Evolutionary conservation across 2,329 filamentous ascomycete species (phyloP).

Genomic region (Alternaria ethzedia): DNA sequence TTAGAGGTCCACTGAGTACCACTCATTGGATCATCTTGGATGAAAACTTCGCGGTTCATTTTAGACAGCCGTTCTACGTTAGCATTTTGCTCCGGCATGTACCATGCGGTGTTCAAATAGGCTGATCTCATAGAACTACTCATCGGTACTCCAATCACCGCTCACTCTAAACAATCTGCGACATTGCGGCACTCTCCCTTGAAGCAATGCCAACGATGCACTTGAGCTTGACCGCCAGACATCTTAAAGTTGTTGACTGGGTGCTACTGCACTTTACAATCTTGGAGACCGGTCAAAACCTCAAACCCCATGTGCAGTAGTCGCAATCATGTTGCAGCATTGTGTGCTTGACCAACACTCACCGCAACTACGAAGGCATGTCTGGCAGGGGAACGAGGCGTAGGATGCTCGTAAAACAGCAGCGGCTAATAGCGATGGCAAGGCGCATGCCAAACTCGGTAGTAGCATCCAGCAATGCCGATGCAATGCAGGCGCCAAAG

Average conservation of each 20-base stretch:
- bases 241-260: neutral
- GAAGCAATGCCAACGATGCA: neutral
- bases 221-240: neutral
- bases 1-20: neutral
- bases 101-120: neutral
- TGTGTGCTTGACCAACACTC: neutral
- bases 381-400: neutral
- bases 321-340: neutral
- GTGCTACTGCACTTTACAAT: neutral
- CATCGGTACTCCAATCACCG: neutral
- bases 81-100: neutral
- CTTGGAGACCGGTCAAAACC: neutral
- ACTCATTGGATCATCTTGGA: neutral
- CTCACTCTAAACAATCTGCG: neutral
- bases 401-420: neutral
- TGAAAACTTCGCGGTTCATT: neutral
- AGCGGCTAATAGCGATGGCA: neutral
- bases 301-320: neutral
- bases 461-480: neutral
- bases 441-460: neutral
- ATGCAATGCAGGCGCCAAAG: conserved; percentile 1
- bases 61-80: neutral
- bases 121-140: neutral
- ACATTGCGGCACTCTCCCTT: neutral
- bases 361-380: neutral